phyloP scores from a whole-genome alignment of 805 yeast genomes.

The Candida ficus region DNA sequence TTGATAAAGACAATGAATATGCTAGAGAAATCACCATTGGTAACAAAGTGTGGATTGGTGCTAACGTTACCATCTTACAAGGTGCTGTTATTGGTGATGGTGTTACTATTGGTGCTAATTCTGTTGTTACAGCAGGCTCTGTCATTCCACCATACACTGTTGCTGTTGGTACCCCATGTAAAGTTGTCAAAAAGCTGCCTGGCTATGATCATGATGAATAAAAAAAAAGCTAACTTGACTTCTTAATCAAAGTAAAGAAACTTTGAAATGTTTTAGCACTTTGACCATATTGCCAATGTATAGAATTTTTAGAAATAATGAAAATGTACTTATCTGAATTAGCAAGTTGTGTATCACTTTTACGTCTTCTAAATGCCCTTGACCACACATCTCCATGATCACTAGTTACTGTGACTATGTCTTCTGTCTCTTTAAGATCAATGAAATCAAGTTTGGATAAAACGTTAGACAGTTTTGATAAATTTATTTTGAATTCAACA shows the following conservation, averaged over 20 bases:
- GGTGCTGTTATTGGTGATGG: constrained; percentile 65
- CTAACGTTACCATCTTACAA: constrained; percentile 48
- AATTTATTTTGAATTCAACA: constrained; percentile 13
- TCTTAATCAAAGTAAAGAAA: constrained; percentile 15
- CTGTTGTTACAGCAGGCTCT: constrained; percentile 49
- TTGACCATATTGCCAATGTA: constrained; percentile 19
- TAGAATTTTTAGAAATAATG: constrained; percentile 5
- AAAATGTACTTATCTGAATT: constrained; percentile 9
- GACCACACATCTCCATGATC: constrained; percentile 23
- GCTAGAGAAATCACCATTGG: constrained; percentile 57
- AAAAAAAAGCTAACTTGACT: not conserved
- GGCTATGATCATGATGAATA: constrained; percentile 14
- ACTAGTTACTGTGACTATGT: not conserved
- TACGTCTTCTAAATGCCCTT: constrained; percentile 19
- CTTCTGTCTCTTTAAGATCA: not conserved
- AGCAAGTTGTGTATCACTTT: not conserved
- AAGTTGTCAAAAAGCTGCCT: constrained; percentile 32
- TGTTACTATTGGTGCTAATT: constrained; percentile 61
- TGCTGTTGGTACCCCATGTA: constrained; percentile 63
- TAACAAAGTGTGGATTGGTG: constrained; percentile 65
- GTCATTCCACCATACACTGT: constrained; percentile 48
- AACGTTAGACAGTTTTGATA: constrained; percentile 3
- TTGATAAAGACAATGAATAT: constrained; percentile 37
- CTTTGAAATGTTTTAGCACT: constrained; percentile 17
- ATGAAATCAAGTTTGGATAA: constrained; percentile 2